phyloP scores from a whole-genome alignment of 192 early-diverging fungal genomes.

The Coemansia sp. region DNA sequence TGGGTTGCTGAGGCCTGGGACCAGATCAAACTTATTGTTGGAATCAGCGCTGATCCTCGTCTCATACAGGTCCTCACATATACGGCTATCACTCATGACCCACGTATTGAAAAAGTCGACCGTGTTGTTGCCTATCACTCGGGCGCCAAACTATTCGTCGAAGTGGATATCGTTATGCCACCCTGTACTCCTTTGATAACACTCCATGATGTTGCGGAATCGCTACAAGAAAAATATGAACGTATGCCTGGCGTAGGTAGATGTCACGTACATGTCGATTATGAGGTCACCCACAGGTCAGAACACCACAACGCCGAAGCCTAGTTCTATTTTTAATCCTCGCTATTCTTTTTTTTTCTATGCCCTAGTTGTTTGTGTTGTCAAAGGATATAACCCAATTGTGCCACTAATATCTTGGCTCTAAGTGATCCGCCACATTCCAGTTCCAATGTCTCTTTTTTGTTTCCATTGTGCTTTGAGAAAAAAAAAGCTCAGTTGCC shows the following conservation, averaged over 20 bases:
- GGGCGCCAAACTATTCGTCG: slow-evolving; percentile 89
- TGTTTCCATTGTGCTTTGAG: background rate
- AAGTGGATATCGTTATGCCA: slow-evolving; percentile 95
- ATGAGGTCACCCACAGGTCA: slow-evolving; percentile 83
- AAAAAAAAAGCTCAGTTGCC: background rate
- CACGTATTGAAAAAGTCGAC: slow-evolving; percentile 70
- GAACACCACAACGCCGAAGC: slow-evolving; percentile 65
- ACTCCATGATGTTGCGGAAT: slow-evolving; percentile 93
- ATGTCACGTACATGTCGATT: slow-evolving; percentile 95
- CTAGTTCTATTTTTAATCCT: slow-evolving; percentile 8
- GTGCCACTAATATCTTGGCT: slow-evolving; percentile 4
- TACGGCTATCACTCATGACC: slow-evolving; percentile 78
- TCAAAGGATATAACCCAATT: background rate
- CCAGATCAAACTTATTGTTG: slow-evolving; percentile 78
- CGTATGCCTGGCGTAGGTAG: slow-evolving; percentile 83
- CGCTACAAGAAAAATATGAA: slow-evolving; percentile 89
- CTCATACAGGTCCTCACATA: slow-evolving; percentile 88
- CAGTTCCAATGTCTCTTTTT: slow-evolving; percentile 1
- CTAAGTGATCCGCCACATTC: slow-evolving; percentile 1
- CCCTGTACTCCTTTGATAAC: slow-evolving; percentile 77
- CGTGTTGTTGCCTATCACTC: slow-evolving; percentile 86
- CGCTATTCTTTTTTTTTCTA: too few species aligned
- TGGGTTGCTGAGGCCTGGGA: slow-evolving; percentile 75
- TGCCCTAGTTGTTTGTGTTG: background rate
- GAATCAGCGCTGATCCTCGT: slow-evolving; percentile 77